Percentiles rank a stretch among this genome's conserved stretches.
Conservation (phyloP, 75 land plant species). For the Sequoiadendron giganteum region DNA sequence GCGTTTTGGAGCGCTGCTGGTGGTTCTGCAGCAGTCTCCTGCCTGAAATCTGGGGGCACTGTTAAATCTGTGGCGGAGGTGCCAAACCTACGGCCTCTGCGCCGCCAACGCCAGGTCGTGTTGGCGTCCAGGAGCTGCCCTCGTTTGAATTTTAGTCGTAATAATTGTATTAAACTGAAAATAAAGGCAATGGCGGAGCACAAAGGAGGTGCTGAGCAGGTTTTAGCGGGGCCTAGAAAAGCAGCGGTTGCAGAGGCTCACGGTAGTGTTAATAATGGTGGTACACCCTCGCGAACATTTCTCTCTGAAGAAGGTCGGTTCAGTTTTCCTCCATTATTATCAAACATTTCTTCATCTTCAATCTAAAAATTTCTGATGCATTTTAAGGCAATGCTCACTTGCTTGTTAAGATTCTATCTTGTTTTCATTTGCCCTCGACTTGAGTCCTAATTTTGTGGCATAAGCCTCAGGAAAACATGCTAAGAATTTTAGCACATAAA, state of each 20-base stretch:
- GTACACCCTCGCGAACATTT: neutral
- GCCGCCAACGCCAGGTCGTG: neutral
- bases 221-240: neutral
- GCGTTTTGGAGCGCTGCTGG: constrained; percentile 4
- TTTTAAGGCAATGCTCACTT: neutral
- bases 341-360: neutral
- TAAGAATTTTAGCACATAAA: neutral
- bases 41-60: neutral
- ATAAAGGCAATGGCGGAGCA: constrained; percentile 1
- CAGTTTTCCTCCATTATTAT: neutral
- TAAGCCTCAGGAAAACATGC: neutral
- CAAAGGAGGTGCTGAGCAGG: neutral
- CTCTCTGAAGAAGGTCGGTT: constrained; percentile 6
- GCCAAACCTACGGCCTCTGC: neutral
- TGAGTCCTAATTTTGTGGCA: neutral
- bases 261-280: neutral
- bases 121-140: neutral
- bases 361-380: neutral
- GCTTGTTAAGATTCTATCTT: neutral
- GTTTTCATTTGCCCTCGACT: neutral
- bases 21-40: neutral
- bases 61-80: neutral
- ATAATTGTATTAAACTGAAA: neutral
- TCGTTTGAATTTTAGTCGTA: neutral
- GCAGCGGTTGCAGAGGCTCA: neutral